Evolutionary conservation across 345 rosid species (phyloP), one percentile per base, ranked within the genome.

Genomic region (Laguncularia racemosa): DNA sequence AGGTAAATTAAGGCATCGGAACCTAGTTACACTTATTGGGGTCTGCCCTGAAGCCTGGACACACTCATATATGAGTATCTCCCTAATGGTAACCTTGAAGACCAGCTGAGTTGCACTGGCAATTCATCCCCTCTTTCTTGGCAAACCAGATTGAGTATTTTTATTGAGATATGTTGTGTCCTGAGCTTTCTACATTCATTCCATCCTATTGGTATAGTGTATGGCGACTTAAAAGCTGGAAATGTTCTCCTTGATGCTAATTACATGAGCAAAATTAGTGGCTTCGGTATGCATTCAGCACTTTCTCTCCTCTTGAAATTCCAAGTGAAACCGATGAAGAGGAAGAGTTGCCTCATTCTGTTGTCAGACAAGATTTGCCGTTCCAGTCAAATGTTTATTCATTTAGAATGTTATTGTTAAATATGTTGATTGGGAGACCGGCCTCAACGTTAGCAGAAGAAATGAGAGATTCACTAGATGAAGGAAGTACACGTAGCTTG

Each of bases 21-120:
- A 92, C 82, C 74, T 92, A 52, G 79, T 92, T 52, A 81, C 85
- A n/a, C 82, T 89, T 0, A 61, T 92, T 60, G 98, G 98, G 62
- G 83, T 91, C 62, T 92, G 93, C 67, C 93, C 95, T 0, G 96
- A 86, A 55, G 87, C 74, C 14, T 70, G 89, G 81, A 61, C 83
- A n/a, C n/a, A 76, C 82, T 92, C 53, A 50, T 92, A 56, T 89
- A 89, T 16, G 98, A 89, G 73, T 81, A 80, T 77, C 81, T 84
- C 56, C 78, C 91, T 16, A 84, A 84, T 77, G 98, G 95, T 59
- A 86, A 87, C 70, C 95, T 92, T 16, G 98, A 89, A 72, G 98
- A 92, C 60, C 68, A 88, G 58, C 84, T 92, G 50, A 74, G 66
- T 73, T 75, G 95, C 68, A 57, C 11, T 64, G 86, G 78, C 60